Evolutionary conservation across 192 early-diverging fungal genomes (phyloP).

Genomic region (Coemansia sp.): DNA sequence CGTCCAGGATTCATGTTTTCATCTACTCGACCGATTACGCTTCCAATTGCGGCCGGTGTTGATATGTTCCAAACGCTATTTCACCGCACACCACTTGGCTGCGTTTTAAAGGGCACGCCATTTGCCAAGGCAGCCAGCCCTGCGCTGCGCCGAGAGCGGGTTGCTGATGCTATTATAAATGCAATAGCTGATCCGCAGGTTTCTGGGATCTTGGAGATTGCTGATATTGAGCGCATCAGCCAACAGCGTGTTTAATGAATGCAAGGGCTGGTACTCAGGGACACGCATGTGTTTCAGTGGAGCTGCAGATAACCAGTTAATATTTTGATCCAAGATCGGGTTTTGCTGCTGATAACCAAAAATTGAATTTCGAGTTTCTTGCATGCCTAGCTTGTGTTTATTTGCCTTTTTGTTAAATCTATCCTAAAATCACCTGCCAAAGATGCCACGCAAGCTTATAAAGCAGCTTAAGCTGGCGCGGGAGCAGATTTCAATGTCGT

Average conservation of each 20-base stretch:
- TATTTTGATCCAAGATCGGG: too few relatives aligned
- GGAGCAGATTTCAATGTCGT: slow-evolving; percentile 87
- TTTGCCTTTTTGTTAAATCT: too few relatives aligned
- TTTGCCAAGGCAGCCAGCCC: slow-evolving; percentile 47
- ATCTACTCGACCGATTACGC: slow-evolving; percentile 55
- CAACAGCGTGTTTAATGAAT: background rate
- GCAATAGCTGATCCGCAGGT: slow-evolving; percentile 31
- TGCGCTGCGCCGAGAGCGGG: slow-evolving; percentile 37
- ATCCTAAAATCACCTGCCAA: too few relatives aligned
- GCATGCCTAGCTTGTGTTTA: too few relatives aligned
- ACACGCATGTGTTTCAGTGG: too few relatives aligned
- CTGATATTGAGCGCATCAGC: slow-evolving; percentile 44
- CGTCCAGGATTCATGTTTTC: slow-evolving; percentile 69
- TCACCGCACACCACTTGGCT: slow-evolving; percentile 37
- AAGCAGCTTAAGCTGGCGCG: slow-evolving; percentile 51
- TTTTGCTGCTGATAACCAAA: too few relatives aligned
- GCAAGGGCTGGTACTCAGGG: too few relatives aligned
- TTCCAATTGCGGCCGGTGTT: slow-evolving; percentile 61
- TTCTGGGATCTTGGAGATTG: slow-evolving; percentile 30
- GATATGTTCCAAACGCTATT: slow-evolving; percentile 45
- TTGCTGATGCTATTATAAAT: slow-evolving; percentile 41
- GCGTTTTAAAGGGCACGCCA: slow-evolving; percentile 31
- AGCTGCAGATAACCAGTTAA: too few relatives aligned
- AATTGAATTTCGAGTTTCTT: too few relatives aligned
- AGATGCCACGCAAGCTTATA: slow-evolving; percentile 49